phyloP scores from a whole-genome alignment of 2,329 filamentous ascomycete genomes.

The Aschersonia sp. region DNA sequence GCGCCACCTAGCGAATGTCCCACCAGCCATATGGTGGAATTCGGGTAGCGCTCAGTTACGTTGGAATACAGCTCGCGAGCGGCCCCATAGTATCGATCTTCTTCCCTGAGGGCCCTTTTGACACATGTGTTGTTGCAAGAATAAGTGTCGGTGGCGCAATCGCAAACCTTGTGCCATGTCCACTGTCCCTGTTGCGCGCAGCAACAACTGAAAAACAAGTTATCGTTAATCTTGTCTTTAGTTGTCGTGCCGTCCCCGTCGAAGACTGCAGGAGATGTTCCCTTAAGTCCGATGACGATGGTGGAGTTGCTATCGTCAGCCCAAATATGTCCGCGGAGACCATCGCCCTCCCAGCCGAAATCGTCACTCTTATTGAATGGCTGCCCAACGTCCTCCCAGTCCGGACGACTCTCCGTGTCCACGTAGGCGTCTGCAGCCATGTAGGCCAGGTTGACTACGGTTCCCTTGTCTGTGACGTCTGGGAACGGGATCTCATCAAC shows the following conservation, averaged over 20 bases:
- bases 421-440: slow-evolving; percentile 90
- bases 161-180: slow-evolving; percentile 83
- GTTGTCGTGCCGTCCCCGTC: slow-evolving; percentile 95
- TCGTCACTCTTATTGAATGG: slow-evolving; percentile 76
- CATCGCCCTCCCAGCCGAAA: slow-evolving; percentile 88
- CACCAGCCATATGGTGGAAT: slow-evolving; percentile 74
- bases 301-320: slow-evolving; percentile 76
- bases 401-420: slow-evolving; percentile 49
- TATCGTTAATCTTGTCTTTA: slow-evolving; percentile 96
- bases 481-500: slow-evolving; percentile 66
- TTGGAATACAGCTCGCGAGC: slow-evolving; percentile 85
- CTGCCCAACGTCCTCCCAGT: slow-evolving; percentile 71
- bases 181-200: slow-evolving; percentile 87
- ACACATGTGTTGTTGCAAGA: slow-evolving; percentile 90
- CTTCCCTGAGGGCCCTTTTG: slow-evolving; percentile 55
- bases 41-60: slow-evolving; percentile 75
- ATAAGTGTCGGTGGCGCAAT: slow-evolving; percentile 78
- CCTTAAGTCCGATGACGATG: slow-evolving; percentile 84
- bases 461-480: slow-evolving; percentile 73
- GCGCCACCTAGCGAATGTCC: slow-evolving; percentile 90
- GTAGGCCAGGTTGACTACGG: slow-evolving; percentile 68
- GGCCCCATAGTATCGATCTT: slow-evolving; percentile 85
- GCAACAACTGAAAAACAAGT: slow-evolving; percentile 95
- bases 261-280: slow-evolving; percentile 79
- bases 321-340: slow-evolving; percentile 84